These are phyloP conservation scores for Sphagnurus paluster DNA, from an alignment of 1,284 basidiomycete genomes.

Conservation along the genomic window DNA sequence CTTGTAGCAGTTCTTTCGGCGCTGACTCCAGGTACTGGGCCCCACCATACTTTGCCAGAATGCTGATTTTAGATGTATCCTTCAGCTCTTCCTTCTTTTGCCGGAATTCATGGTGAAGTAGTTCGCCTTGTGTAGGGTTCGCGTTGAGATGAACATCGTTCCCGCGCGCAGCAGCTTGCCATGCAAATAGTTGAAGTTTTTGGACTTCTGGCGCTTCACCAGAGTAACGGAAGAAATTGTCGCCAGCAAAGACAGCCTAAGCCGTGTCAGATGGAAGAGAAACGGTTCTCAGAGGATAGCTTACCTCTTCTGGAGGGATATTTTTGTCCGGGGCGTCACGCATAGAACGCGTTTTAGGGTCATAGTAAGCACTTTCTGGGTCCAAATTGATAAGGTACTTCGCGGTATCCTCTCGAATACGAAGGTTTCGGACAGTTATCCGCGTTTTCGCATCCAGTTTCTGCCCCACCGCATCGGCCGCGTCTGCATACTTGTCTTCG, in stretches of 20 bases:
- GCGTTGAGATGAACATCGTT: conserved; percentile 96
- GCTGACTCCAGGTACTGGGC: conserved; percentile 88
- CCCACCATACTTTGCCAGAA: conserved; percentile 91
- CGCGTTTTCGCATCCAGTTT: conserved; percentile 98
- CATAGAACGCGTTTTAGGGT: conserved; percentile 99
- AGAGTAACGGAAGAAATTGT: conserved; percentile 91
- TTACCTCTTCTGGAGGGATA: conserved; percentile 81
- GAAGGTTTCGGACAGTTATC: conserved; percentile 96
- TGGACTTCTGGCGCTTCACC: conserved; percentile 93
- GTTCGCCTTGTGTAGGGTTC: conserved; percentile 93
- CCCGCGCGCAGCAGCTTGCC: conserved; percentile 92
- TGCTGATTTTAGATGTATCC: conserved; percentile 84
- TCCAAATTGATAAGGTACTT: conserved; percentile 99
- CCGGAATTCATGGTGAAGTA: conserved; percentile 88
- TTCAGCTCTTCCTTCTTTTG: conserved; percentile 92
- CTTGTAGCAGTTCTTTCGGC: conserved; percentile 87
- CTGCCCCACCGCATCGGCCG: conserved; percentile 96
- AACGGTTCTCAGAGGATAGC: conserved; percentile 28
- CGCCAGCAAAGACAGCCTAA: conserved; percentile 90
- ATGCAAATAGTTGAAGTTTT: conserved; percentile 93
- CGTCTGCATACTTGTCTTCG: conserved; percentile 96
- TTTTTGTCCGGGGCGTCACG: conserved; percentile 89
- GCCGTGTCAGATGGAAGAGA: conserved; percentile 5
- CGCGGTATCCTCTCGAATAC: conserved; percentile 98
- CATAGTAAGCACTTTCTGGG: conserved; percentile 95